These are phyloP conservation scores for Salpingoeca rosetta DNA, from an alignment of 78 protist species.

Conservation along the genomic window DNA sequence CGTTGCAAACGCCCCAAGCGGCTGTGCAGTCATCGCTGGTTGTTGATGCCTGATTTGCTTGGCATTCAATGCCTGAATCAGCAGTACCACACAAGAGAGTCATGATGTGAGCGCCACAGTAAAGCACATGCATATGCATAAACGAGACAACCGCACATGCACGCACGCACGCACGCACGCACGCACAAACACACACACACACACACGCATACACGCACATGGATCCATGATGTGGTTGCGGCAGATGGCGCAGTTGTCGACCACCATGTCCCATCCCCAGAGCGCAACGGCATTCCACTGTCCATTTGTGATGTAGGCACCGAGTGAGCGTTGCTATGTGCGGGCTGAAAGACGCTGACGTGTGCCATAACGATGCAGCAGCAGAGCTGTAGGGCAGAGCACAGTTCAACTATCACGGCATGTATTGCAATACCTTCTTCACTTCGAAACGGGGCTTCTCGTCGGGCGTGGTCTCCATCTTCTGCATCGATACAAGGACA, in stretches of 20 bases:
- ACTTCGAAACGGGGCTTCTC: too few relatives aligned
- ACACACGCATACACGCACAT: too few relatives aligned
- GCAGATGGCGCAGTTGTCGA: slow-evolving; percentile 95
- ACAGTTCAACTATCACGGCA: too few relatives aligned
- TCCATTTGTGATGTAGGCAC: too few relatives aligned
- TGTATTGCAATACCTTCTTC: too few relatives aligned
- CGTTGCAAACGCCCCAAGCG: slow-evolving; percentile 97
- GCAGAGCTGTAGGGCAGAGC: too few relatives aligned
- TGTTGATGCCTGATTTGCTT: slow-evolving; percentile 85
- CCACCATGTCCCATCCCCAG: slow-evolving; percentile 94
- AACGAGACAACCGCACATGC: neutral
- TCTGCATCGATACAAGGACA: too few relatives aligned
- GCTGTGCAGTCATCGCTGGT: slow-evolving; percentile 91
- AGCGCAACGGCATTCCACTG: slow-evolving; percentile 97
- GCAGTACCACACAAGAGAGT: neutral
- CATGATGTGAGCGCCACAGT: neutral
- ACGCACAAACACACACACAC: neutral
- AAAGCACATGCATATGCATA: neutral
- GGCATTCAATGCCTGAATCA: slow-evolving; percentile 82
- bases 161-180: neutral
- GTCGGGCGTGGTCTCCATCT: too few relatives aligned
- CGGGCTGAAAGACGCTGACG: too few relatives aligned
- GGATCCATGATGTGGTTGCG: slow-evolving; percentile 93
- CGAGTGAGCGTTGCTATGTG: too few relatives aligned
- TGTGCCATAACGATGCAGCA: too few relatives aligned